These are phyloP conservation scores for Chaetomium tenue DNA, from an alignment of 495 filamentous ascomycete genomes.

Conservation along the genomic window DNA sequence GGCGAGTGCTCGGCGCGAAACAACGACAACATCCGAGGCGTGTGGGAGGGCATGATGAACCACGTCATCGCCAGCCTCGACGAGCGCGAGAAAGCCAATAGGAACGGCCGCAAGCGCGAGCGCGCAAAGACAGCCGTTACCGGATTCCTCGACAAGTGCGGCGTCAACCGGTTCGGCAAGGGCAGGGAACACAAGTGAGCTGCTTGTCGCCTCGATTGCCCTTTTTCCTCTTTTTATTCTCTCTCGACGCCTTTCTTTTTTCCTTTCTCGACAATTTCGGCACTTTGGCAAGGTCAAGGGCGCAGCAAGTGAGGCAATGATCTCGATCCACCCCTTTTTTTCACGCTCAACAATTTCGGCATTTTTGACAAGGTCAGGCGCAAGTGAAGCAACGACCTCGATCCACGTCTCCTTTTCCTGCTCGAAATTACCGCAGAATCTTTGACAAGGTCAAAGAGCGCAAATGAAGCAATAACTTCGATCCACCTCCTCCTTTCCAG, in stretches of 20 bases:
- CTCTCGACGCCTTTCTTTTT: neutral
- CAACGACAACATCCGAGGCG: constrained; percentile 24
- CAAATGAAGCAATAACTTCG: too few species aligned
- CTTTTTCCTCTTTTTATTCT: neutral
- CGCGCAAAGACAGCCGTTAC: neutral
- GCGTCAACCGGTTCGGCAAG: neutral
- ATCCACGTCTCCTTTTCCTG: too few species aligned
- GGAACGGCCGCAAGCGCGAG: neutral
- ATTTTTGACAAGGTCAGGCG: too few species aligned
- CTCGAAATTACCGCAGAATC: too few species aligned
- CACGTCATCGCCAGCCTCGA: constrained; percentile 8
- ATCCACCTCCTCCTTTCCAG: too few species aligned
- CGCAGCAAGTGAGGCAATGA: neutral
- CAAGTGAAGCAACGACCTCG: too few species aligned
- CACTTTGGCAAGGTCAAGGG: neutral
- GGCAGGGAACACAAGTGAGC: neutral
- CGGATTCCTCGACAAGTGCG: neutral
- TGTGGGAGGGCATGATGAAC: constrained; percentile 19
- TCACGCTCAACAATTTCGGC: too few species aligned
- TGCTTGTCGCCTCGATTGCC: neutral
- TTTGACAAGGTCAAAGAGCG: too few species aligned
- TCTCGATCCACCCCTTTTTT: too few species aligned
- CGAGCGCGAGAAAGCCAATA: constrained; percentile 9
- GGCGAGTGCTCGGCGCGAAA: constrained; percentile 31
- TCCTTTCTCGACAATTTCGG: neutral